Conservation (phyloP, 306 rosid genomes). For the Rubus parviflorus region DNA sequence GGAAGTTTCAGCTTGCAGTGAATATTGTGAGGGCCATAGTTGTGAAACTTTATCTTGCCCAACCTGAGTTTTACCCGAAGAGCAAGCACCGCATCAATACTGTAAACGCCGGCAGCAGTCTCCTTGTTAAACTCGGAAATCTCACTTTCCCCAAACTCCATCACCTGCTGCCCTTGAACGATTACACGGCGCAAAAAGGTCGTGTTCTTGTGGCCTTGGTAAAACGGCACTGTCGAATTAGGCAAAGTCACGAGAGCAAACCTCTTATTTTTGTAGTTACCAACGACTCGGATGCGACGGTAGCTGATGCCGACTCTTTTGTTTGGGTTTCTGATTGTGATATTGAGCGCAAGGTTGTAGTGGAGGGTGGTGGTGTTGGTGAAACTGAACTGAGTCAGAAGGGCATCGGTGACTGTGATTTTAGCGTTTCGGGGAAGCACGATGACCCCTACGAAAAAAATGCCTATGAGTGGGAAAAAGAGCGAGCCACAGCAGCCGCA, state of each 20-base stretch:
- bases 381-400: background rate
- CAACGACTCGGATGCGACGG: slow-evolving; percentile 40
- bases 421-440: background rate
- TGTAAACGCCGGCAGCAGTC: background rate
- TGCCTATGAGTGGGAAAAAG: background rate
- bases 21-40: background rate
- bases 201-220: slow-evolving; percentile 52
- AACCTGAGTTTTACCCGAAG: background rate
- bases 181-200: slow-evolving; percentile 2
- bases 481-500: background rate
- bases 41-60: slow-evolving; percentile 15
- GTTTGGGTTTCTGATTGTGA: slow-evolving; percentile 52
- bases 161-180: slow-evolving; percentile 18
- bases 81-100: background rate
- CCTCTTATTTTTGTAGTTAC: slow-evolving; percentile 32
- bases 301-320: slow-evolving; percentile 44
- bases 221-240: slow-evolving; percentile 25
- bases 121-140: background rate
- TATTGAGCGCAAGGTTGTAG: slow-evolving; percentile 8
- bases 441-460: background rate
- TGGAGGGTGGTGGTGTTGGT: background rate
- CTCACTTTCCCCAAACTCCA: slow-evolving; percentile 1
- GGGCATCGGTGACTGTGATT: slow-evolving; percentile 10
- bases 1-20: slow-evolving; percentile 8
- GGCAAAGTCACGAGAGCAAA: slow-evolving; percentile 13